Evolutionary conservation across 192 early-diverging fungal genomes (phyloP).

Genomic region (Funneliformis mosseae): DNA sequence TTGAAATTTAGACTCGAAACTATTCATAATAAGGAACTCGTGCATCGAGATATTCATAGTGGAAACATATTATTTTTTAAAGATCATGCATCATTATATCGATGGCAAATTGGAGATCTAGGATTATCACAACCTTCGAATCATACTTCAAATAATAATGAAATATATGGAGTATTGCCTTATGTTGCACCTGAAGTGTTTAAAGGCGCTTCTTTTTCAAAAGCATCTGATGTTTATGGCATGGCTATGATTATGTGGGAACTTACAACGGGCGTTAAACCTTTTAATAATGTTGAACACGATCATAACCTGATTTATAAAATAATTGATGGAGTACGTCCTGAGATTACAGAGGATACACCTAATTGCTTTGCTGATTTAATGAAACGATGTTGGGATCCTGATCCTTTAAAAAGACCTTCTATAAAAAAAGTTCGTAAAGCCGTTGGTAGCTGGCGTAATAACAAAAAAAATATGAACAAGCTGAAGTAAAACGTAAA

Average conservation of each 20-base stretch:
- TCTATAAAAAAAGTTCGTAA: not conserved
- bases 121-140: not conserved
- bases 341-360: not conserved
- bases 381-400: not conserved
- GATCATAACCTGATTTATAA: not conserved
- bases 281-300: not conserved
- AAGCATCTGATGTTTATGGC: not conserved
- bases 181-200: not conserved
- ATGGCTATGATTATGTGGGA: not conserved
- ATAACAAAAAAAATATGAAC: not conserved
- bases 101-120: not conserved
- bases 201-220: not conserved
- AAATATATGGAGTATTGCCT: not conserved
- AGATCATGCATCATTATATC: not conserved
- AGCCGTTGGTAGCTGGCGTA: not conserved
- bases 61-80: slow-evolving; percentile 5
- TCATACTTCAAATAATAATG: not conserved
- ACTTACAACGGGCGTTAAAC: not conserved
- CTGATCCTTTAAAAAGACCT: not conserved
- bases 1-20: not conserved
- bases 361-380: not conserved
- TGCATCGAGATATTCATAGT: slow-evolving; percentile 15
- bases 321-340: not conserved
- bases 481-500: not conserved
- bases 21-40: not conserved